Conservation (phyloP, 768 basidiomycete species). For the Tephrocybe sp. region DNA sequence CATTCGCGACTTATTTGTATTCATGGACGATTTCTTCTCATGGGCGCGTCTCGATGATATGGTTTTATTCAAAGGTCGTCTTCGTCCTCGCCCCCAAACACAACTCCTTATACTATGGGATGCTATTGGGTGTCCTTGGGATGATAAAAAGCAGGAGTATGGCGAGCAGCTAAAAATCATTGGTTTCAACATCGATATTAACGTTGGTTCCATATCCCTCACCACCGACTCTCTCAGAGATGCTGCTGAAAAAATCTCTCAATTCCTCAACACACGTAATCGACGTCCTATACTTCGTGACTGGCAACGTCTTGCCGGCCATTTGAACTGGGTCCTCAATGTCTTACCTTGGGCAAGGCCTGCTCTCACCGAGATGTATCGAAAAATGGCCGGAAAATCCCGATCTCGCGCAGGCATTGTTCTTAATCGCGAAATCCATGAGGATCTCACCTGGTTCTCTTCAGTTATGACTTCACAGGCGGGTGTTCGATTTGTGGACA, state of each 20-base stretch:
- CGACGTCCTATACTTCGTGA: constrained; percentile 1
- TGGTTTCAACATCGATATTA: constrained; percentile 31
- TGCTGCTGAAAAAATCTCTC: constrained; percentile 14
- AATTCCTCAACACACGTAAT: neutral
- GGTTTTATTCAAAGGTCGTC: neutral
- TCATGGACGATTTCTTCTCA: constrained; percentile 28
- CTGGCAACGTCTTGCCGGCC: constrained; percentile 29
- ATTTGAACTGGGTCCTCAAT: constrained; percentile 33
- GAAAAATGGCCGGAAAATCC: constrained; percentile 9
- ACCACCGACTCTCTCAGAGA: constrained; percentile 9
- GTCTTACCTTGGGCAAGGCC: constrained; percentile 21
- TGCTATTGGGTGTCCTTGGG: constrained; percentile 20
- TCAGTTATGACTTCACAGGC: constrained; percentile 6
- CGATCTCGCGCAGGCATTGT: neutral
- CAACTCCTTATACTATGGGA: constrained; percentile 27
- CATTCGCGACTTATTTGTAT: constrained; percentile 23
- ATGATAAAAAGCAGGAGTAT: constrained; percentile 26
- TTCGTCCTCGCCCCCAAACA: constrained; percentile 19
- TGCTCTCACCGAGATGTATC: constrained; percentile 15
- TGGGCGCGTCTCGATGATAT: neutral
- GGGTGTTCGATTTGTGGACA: too few relatives aligned
- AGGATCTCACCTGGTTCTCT: neutral
- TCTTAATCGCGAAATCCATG: neutral
- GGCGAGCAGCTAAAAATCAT: constrained; percentile 28
- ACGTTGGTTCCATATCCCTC: constrained; percentile 22